Evolutionary conservation across 2,329 filamentous ascomycete genomes (phyloP).

Genomic region (Zasmidium citrigriseum): DNA sequence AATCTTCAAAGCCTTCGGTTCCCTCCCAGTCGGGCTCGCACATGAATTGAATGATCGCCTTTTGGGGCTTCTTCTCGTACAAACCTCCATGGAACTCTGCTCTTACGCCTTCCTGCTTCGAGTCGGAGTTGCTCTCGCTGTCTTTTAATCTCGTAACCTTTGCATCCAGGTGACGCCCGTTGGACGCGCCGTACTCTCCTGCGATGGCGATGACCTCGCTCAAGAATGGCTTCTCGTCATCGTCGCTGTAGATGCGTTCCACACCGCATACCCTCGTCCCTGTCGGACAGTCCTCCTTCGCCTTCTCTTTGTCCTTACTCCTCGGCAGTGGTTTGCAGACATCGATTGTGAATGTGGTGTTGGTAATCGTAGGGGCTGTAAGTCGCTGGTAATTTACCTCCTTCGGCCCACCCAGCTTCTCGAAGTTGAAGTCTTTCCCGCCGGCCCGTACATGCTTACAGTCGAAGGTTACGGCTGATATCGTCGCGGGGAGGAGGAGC

Average conservation of each 20-base stretch:
- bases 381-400: conserved; percentile 60
- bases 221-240: conserved; percentile 51
- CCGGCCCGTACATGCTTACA: conserved; percentile 65
- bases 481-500: conserved; percentile 35
- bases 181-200: conserved; percentile 64
- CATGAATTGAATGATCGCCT: conserved; percentile 79
- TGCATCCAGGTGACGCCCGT: conserved; percentile 64
- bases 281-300: conserved; percentile 61
- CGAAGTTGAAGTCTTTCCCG: conserved; percentile 64
- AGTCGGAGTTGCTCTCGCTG: conserved; percentile 64
- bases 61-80: conserved; percentile 61
- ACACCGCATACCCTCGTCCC: conserved; percentile 79
- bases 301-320: conserved; percentile 54
- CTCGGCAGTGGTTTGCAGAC: conserved; percentile 69
- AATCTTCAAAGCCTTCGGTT: conserved; percentile 65
- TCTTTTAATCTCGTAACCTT: conserved; percentile 66
- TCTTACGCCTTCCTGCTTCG: conserved; percentile 69
- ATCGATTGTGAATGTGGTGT: conserved; percentile 81
- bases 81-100: conserved; percentile 65
- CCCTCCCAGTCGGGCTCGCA: conserved; percentile 75
- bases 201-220: conserved; percentile 70
- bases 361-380: conserved; percentile 56
- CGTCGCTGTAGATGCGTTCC: conserved; percentile 57
- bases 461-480: conserved; percentile 53
- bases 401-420: conserved; percentile 65